These are phyloP conservation scores for Penicillium chermesinum DNA, from an alignment of 495 filamentous ascomycete genomes.

Conservation along the genomic window DNA sequence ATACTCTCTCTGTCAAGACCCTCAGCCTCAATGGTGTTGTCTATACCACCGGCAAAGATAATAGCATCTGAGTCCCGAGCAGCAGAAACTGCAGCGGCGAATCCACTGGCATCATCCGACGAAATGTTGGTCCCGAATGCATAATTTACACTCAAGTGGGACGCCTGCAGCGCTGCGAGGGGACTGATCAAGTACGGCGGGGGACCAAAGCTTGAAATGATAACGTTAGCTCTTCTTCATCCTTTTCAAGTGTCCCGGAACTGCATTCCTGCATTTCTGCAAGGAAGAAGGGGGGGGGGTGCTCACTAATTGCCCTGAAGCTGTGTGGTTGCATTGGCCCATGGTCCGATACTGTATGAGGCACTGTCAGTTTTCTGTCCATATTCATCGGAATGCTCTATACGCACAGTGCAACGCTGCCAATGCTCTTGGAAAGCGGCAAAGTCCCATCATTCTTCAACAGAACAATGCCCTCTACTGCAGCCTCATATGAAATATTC, in stretches of 20 bases:
- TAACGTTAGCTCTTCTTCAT: not conserved
- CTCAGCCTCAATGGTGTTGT: slow-evolving; percentile 53
- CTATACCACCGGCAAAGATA: slow-evolving; percentile 55
- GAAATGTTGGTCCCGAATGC: slow-evolving; percentile 41
- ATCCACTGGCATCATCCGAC: slow-evolving; percentile 34
- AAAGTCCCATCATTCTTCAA: slow-evolving; percentile 58
- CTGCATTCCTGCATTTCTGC: too few relatives aligned
- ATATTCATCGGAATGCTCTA: not conserved
- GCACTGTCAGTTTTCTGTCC: not conserved
- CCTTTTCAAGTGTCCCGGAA: not conserved
- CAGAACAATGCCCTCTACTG: slow-evolving; percentile 54
- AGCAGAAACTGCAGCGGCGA: slow-evolving; percentile 38
- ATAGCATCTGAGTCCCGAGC: slow-evolving; percentile 51
- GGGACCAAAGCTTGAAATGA: slow-evolving; percentile 35
- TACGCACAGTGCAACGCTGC: slow-evolving; percentile 41
- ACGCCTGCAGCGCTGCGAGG: slow-evolving; percentile 41
- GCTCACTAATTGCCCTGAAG: slow-evolving; percentile 54
- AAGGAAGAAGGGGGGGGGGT: too few relatives aligned
- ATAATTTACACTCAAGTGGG: slow-evolving; percentile 43
- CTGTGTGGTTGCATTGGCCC: slow-evolving; percentile 54
- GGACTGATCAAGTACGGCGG: slow-evolving; percentile 54
- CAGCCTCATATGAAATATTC: slow-evolving; percentile 54
- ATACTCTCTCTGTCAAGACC: slow-evolving; percentile 50
- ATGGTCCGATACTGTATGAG: slow-evolving; percentile 44
- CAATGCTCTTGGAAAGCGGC: slow-evolving; percentile 38